Conservation (phyloP, 2,329 filamentous ascomycete genomes). For the Colletotrichum brevisporum region DNA sequence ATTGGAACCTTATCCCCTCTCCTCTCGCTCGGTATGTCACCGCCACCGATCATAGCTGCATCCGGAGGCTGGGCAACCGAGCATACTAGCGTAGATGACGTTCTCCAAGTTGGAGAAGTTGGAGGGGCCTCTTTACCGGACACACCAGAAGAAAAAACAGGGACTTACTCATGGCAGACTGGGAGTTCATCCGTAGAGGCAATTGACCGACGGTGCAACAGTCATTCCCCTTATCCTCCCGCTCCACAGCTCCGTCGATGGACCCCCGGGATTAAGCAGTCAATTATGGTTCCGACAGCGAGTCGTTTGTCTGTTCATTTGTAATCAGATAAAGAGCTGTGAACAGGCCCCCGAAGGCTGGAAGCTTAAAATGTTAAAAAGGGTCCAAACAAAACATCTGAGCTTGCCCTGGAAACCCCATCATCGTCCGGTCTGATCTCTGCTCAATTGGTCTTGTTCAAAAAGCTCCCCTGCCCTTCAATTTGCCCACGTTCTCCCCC, state of each 20-base stretch:
- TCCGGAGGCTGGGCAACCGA: background rate
- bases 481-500: too few species aligned
- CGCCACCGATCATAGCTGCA: constrained; percentile 19
- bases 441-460: background rate
- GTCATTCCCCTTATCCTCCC: background rate
- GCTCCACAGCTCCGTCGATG: constrained; percentile 7
- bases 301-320: constrained; percentile 32
- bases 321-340: constrained; percentile 23
- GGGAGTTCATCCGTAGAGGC: background rate
- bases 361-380: constrained; percentile 27
- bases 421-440: constrained; percentile 17
- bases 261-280: background rate
- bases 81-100: constrained; percentile 28
- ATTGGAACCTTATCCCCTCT: constrained; percentile 7
- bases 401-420: background rate
- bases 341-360: background rate
- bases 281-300: background rate
- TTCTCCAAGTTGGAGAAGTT: constrained; percentile 14
- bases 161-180: too few species aligned
- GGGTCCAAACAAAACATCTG: background rate
- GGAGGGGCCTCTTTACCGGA: background rate
- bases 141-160: too few species aligned
- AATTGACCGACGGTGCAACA: constrained; percentile 4
- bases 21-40: constrained; percentile 16
- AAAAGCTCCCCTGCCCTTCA: background rate